These are phyloP conservation scores for Suhomyces yuchorum DNA, from an alignment of 1,139 yeast genomes.

Conservation along the genomic window DNA sequence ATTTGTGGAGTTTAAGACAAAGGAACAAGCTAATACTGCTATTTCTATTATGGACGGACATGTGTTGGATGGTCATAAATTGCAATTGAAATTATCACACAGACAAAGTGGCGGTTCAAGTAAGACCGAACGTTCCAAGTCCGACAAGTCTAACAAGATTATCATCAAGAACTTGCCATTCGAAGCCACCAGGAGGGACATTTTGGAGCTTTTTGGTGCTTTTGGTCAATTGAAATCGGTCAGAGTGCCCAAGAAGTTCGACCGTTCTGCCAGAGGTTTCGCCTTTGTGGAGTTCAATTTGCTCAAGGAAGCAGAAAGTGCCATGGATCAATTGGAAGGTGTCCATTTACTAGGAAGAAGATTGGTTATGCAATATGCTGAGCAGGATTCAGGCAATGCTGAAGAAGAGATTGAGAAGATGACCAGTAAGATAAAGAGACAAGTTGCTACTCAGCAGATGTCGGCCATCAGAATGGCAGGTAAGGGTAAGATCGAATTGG, in stretches of 20 bases:
- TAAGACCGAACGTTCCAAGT: constrained; percentile 35
- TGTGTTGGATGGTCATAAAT: constrained; percentile 83
- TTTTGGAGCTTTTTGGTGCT: constrained; percentile 85
- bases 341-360: constrained; percentile 97
- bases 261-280: constrained; percentile 93
- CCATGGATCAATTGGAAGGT: constrained; percentile 93
- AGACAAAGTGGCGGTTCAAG: constrained; percentile 46
- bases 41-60: constrained; percentile 74
- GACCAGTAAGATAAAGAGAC: constrained; percentile 83
- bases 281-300: constrained; percentile 93
- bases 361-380: constrained; percentile 92
- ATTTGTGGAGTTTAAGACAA: constrained; percentile 83
- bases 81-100: constrained; percentile 85
- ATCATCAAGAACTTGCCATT: constrained; percentile 96
- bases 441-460: constrained; percentile 73
- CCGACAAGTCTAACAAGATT: constrained; percentile 61
- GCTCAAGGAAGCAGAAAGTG: constrained; percentile 90
- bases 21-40: constrained; percentile 78
- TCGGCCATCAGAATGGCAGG: constrained; percentile 73
- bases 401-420: constrained; percentile 88
- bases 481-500: constrained; percentile 72
- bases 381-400: constrained; percentile 75
- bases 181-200: constrained; percentile 91
- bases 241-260: constrained; percentile 94
- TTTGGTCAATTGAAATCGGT: constrained; percentile 95